Percentiles rank a stretch among this genome's conserved stretches.
phyloP scores from a whole-genome alignment of 371 early-diverging fungal genomes.

The Amoeboaphelidium protococcarum region DNA sequence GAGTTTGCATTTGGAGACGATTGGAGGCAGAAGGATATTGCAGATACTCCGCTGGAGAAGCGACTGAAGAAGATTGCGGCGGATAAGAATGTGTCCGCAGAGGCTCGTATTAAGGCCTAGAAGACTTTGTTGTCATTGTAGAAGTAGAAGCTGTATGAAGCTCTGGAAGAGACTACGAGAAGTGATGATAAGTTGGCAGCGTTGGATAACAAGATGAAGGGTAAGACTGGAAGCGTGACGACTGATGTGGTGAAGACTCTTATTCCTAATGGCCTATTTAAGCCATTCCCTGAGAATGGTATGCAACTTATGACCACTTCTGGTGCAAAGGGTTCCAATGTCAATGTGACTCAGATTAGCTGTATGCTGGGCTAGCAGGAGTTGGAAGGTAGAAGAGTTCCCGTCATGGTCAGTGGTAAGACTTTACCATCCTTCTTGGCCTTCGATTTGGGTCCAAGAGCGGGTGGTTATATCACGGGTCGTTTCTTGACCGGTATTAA shows the following conservation, averaged over 20 bases:
- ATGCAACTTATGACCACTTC: slow-evolving; percentile 97
- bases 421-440: slow-evolving; percentile 86
- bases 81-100: not conserved
- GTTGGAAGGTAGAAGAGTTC: slow-evolving; percentile 96
- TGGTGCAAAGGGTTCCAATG: slow-evolving; percentile 96
- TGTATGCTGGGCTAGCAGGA: slow-evolving; percentile 97
- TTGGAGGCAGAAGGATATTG: slow-evolving; percentile 1
- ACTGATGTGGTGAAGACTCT: slow-evolving; percentile 47
- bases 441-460: slow-evolving; percentile 61
- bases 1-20: not conserved
- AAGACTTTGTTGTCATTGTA: not conserved
- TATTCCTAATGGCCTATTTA: slow-evolving; percentile 54
- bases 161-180: slow-evolving; percentile 54
- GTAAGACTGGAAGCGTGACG: slow-evolving; percentile 53
- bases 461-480: slow-evolving; percentile 94
- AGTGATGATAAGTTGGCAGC: slow-evolving; percentile 61
- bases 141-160: not conserved
- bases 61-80: not conserved
- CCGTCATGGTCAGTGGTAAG: slow-evolving; percentile 91
- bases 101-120: not conserved
- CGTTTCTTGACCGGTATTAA: slow-evolving; percentile 98
- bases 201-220: slow-evolving; percentile 72
- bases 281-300: slow-evolving; percentile 81
- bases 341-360: slow-evolving; percentile 96
- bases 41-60: not conserved